These are phyloP conservation scores for Chalciporus chontae DNA, from an alignment of 768 basidiomycete genomes.

Conservation along the genomic window DNA sequence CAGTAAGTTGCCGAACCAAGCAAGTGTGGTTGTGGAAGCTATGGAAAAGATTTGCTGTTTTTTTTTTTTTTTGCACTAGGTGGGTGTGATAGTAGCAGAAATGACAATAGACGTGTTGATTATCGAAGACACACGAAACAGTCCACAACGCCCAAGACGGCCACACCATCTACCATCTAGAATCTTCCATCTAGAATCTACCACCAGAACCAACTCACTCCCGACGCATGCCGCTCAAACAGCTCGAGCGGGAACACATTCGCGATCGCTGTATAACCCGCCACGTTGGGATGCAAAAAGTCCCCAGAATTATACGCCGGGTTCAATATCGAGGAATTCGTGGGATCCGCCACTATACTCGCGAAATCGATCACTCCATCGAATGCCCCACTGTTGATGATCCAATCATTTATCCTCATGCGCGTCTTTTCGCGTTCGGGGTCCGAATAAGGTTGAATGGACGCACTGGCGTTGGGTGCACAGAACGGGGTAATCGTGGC, in stretches of 20 bases:
- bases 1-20: too few species aligned
- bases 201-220: conserved; percentile 3
- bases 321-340: neutral
- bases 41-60: too few species aligned
- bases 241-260: neutral
- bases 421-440: conserved; percentile 1
- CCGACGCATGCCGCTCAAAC: neutral
- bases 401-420: conserved; percentile 1
- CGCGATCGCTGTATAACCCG: neutral
- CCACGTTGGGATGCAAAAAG: conserved; percentile 6
- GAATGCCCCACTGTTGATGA: neutral
- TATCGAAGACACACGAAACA: neutral
- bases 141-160: too few species aligned
- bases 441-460: conserved; percentile 1
- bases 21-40: too few species aligned
- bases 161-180: neutral
- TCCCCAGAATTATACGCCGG: neutral
- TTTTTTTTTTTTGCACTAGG: too few species aligned
- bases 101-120: neutral
- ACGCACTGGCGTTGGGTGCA: neutral
- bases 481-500: conserved; percentile 3
- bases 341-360: conserved; percentile 8
- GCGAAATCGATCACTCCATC: conserved; percentile 8
- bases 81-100: too few species aligned
- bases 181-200: too few species aligned